phyloP scores from a whole-genome alignment of 139 green algal species.

The Chlorella vulgaris region DNA sequence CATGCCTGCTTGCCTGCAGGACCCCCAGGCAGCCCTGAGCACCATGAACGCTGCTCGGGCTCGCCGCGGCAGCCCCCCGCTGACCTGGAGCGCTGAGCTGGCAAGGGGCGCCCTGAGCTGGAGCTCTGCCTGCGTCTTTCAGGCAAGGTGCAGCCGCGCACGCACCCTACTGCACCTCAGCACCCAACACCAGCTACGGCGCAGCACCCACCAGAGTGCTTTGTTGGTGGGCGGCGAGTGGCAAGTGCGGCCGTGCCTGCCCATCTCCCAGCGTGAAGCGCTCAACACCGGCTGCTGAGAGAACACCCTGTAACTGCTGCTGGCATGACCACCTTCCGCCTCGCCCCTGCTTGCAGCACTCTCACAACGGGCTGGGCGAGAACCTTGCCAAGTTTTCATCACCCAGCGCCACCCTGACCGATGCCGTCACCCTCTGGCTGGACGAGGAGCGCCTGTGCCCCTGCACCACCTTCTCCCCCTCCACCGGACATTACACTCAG shows the following conservation, averaged over 20 bases:
- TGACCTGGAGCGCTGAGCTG: background rate
- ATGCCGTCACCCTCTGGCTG: conserved; percentile 4
- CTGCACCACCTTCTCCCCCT: background rate
- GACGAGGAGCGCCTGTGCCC: background rate
- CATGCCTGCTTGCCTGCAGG: background rate
- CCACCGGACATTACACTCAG: conserved; percentile 1
- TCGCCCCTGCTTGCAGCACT: background rate
- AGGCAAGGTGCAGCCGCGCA: no score
- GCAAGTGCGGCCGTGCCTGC: no score
- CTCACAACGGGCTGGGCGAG: background rate
- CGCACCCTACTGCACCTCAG: no score
- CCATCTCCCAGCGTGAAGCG: background rate
- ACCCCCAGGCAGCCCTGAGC: background rate
- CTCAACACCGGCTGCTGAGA: no score
- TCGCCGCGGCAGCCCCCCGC: background rate
- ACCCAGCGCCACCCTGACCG: background rate
- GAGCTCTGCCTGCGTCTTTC: background rate
- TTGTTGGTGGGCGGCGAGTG: no score
- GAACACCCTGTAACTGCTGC: no score
- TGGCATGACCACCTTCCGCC: no score
- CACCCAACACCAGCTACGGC: no score
- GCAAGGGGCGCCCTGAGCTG: background rate
- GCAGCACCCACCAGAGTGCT: no score
- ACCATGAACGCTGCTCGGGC: background rate
- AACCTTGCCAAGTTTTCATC: background rate